Base-by-base conservation (phyloP, 176 grass and related monocot species). In the Rhynchospora breviuscula region DNA sequence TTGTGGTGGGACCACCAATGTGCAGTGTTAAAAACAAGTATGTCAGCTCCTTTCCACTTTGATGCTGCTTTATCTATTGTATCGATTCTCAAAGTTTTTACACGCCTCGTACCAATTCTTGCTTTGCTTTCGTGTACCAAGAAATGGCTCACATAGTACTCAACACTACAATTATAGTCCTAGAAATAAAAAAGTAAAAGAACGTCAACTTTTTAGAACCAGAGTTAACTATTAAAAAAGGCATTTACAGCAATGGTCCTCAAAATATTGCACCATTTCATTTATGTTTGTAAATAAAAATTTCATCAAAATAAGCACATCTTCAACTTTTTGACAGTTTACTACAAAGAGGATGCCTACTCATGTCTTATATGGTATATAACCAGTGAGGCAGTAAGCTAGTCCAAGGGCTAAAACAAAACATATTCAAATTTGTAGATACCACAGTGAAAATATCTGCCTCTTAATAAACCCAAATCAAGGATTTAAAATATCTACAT, bases 1-100 rank as follows among this genome's bases (percentile, higher is more conserved):
- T 98, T 98, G 75, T 98, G 87, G 87, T 98, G 95, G 1, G 95
- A 98, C 95, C 95, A 98, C 95, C 95, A 98, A 57, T 98, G 95
- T 53, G 90, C 92, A 84, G 89, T 93, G 86, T 98, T 98, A 58
- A 98, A 98, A 79, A 98, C 92, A 86, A 93, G 90, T 43, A 98
- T 86, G 75, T 94, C 76, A 8, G 92, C 92, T 74, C 79, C 87
- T 88, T 71, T 91, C 95, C 95, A 98, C 89, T 63, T 94, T 33
- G 90, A 93, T 8, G 92, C 84, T 76, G 87, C 80, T 87, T 84
- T 89, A 71, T 94, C 92, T 67, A 94, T 73, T 3, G 90, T 87
- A 90, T 98, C 92, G 4, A 98, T 91, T 51, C 84, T 80, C 18
- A 98, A 84, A 13, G 95, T 98, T 45, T 78, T 87, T 3, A 71